Evolutionary conservation across 768 basidiomycete genomes (phyloP), one percentile per base, ranked within the genome.

Genomic region (Tulasnella sp.): DNA sequence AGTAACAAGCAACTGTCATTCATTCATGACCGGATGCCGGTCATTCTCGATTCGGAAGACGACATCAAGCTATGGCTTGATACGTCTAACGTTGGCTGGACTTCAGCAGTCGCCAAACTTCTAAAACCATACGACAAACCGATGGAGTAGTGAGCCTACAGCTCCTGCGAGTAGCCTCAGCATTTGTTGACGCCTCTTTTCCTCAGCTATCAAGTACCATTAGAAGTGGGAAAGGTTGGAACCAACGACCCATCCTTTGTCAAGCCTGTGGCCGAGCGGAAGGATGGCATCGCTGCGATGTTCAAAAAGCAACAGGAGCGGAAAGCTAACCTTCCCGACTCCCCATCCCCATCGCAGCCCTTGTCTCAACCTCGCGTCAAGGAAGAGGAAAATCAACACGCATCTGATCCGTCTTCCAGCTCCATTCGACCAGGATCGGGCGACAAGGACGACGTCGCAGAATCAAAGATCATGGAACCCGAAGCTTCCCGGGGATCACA

Each of bases 171-270:
- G 43, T 49, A 23, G 34, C 1, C 31, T 41, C 1, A 17, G 34
- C 32, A 5, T 9, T 11, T 52, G 21, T 9, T 34, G 21, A 34
- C 9, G 21, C 14, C 15, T 19, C 17, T 49, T 32, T 34, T 21
- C 15, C 36, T 2, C 61, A 93, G 91, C 65, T 96, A 93, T 65
- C 79, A 78, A 57, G 93, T 96, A 0, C 88, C 88, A 0, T 80
- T 79, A 62, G 93, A 96, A 72, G 82, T 96, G 0, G 93, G 92
- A 0, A 93, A 85, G 69, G 85, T 97, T 3, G 88, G 89, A 6
- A 80, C 73, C 6, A 85, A 98, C 64, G 90, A 86, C 1, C 69
- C 85, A 0, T 76, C 81, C 0, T 96, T 86, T 67, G 81, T 96
- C 52, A 75, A 88, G 63, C 91, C 93, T 0, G 70, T 96, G 17